phyloP scores from a whole-genome alignment of 2,329 filamentous ascomycete genomes.

The Phoma sp. region DNA sequence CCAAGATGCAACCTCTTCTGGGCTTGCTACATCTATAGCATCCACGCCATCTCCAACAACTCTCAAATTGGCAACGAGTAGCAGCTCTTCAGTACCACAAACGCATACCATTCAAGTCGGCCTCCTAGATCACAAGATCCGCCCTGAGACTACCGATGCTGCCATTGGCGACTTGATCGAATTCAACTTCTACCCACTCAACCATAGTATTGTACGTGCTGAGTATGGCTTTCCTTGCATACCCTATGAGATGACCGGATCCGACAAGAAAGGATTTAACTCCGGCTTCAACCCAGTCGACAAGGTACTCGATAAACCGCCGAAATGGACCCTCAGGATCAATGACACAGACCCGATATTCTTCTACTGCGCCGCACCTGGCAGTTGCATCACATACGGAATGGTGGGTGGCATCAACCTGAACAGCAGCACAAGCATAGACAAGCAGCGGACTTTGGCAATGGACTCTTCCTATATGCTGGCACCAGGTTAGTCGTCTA shows the following conservation, averaged over 20 bases:
- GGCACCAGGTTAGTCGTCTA: conserved; percentile 22
- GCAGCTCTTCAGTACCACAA: conserved; percentile 22
- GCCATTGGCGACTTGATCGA: conserved; percentile 48
- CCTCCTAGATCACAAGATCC: conserved; percentile 46
- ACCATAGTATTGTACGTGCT: conserved; percentile 52
- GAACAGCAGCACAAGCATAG: conserved; percentile 31
- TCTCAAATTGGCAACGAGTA: conserved; percentile 13
- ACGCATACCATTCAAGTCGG: conserved; percentile 48
- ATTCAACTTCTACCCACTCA: conserved; percentile 51
- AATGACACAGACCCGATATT: conserved; percentile 45
- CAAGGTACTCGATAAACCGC: conserved; percentile 27
- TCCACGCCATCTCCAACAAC: not conserved
- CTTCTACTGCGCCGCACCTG: conserved; percentile 60
- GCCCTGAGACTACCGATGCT: conserved; percentile 47
- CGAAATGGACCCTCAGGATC: conserved; percentile 35
- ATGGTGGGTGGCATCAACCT: conserved; percentile 82
- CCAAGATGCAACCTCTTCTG: not conserved
- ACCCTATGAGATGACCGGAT: conserved; percentile 44
- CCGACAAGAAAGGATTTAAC: conserved; percentile 37
- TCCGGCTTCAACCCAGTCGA: conserved; percentile 38
- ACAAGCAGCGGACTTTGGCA: conserved; percentile 33
- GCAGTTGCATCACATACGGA: conserved; percentile 66
- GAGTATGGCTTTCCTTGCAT: conserved; percentile 51
- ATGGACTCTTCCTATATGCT: conserved; percentile 36
- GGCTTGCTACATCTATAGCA: not conserved